Conservation (phyloP, 306 rosid species). For the Medicago lupulina region DNA sequence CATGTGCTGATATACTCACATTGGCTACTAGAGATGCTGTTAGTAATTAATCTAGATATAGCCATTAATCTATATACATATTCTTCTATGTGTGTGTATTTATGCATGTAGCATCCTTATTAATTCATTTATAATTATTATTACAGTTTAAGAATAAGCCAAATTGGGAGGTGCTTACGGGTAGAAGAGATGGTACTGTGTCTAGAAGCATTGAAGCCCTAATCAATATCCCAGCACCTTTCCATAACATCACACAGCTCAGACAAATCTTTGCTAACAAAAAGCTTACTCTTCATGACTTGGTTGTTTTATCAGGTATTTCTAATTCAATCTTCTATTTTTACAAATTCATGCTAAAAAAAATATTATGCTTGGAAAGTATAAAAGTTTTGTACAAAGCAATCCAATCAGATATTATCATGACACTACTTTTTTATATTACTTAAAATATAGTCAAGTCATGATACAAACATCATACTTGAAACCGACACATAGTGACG, state of each 20-base stretch:
- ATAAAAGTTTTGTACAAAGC: too few species aligned
- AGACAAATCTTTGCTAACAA: slow-evolving; percentile 47
- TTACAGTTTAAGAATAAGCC: slow-evolving; percentile 50
- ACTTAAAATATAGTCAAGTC: too few species aligned
- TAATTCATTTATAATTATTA: neutral
- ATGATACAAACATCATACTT: too few species aligned
- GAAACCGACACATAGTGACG: too few species aligned
- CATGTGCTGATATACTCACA: slow-evolving; percentile 70
- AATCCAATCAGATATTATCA: too few species aligned
- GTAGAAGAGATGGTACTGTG: slow-evolving; percentile 69
- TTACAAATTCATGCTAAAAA: too few species aligned
- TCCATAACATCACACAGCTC: slow-evolving; percentile 53
- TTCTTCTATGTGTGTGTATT: neutral
- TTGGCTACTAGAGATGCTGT: slow-evolving; percentile 64
- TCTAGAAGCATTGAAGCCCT: slow-evolving; percentile 40
- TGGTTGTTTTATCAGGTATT: slow-evolving; percentile 69
- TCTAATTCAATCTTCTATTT: too few species aligned
- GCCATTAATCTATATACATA: neutral
- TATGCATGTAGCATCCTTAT: neutral
- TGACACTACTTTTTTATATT: too few species aligned
- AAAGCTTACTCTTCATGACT: slow-evolving; percentile 52
- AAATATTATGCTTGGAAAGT: too few species aligned
- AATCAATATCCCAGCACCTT: slow-evolving; percentile 52
- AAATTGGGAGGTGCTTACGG: slow-evolving; percentile 66
- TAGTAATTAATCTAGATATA: slow-evolving; percentile 18